A percentile compares a stretch with the other conserved stretches of the same genome.
phyloP scores from a whole-genome alignment of 805 yeast genomes.

The Lipomyces spencermartinsiae region DNA sequence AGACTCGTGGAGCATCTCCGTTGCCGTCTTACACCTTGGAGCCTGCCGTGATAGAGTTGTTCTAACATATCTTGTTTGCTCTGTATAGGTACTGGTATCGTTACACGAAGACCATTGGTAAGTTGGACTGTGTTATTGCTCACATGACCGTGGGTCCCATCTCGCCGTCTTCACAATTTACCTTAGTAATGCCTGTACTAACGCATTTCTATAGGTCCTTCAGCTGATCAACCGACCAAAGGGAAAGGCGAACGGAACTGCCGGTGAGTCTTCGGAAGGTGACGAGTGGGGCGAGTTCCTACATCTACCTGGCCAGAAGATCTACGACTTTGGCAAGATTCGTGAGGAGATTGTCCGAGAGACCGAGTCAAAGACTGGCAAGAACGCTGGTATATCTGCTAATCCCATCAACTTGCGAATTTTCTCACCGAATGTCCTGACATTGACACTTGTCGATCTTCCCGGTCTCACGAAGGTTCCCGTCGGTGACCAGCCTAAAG shows the following conservation, averaged over 20 bases:
- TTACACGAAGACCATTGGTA: slow-evolving; percentile 83
- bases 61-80: not conserved
- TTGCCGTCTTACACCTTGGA: not conserved
- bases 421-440: slow-evolving; percentile 90
- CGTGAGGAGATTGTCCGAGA: slow-evolving; percentile 90
- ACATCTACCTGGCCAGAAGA: slow-evolving; percentile 87
- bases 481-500: slow-evolving; percentile 98
- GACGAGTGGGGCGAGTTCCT: slow-evolving; percentile 97
- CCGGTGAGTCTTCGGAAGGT: slow-evolving; percentile 42
- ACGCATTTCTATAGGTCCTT: slow-evolving; percentile 45
- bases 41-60: not conserved
- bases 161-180: slow-evolving; percentile 4
- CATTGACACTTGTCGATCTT: slow-evolving; percentile 91
- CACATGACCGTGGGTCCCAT: not conserved
- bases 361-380: slow-evolving; percentile 80
- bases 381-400: slow-evolving; percentile 82
- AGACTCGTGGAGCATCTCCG: not conserved
- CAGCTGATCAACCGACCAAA: slow-evolving; percentile 75
- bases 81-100: slow-evolving; percentile 70
- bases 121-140: not conserved
- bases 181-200: not conserved
- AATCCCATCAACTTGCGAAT: slow-evolving; percentile 92
- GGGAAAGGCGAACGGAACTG: slow-evolving; percentile 26
- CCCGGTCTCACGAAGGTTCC: slow-evolving; percentile 99
- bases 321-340: slow-evolving; percentile 86